Evolutionary conservation across 805 yeast genomes (phyloP), one percentile per base, ranked within the genome.

Genomic region (Jamesozyma piceae): DNA sequence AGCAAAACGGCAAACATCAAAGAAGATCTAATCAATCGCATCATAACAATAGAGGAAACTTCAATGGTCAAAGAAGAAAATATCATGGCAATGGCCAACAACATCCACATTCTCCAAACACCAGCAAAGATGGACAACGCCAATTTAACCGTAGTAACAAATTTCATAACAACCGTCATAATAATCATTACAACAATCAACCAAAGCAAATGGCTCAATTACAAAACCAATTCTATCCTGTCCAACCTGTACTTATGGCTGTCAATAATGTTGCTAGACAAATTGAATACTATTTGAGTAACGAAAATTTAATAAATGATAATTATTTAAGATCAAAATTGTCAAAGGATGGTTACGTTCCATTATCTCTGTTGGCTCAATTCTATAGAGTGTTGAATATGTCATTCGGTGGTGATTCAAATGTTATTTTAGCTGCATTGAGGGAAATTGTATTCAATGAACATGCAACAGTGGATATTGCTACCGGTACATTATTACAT

Each of bases 261-360:
- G 54, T 60, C 39, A 52, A 56, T 39, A 61, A 55, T 43, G 54
- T 60, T 41, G 65, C 65, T 13, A 56, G 57, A 46, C 97, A 89
- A 69, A 69, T 90, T 41, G 92, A 86, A 59, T 92, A 92, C 69
- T 92, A 92, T 64, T 84, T 92, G 67, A 81, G 94, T 26, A 71
- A 80, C 39, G 95, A 87, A 54, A 92, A 92, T 64, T 72, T 92
- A 64, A 70, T 82, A 53, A 84, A 87, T 65, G 98, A 92, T 66
- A 68, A 80, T 40, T 90, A 67, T 60, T 71, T 92, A 64, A 78
- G 95, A 64, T 74, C 77, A 50, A 84, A 83, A 55, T 84, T 90
- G 33, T 54, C 58, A 10, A 49, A 49, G 15, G 61, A 61, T 13
- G 65, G 65, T 24, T 61, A 49, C 35, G 63, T 53, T 24, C 58